Percentiles rank a stretch among this genome's conserved stretches.
These are phyloP conservation scores for Plantago elongata DNA, from an alignment of 257 asterid genomes.

Conservation along the genomic window DNA sequence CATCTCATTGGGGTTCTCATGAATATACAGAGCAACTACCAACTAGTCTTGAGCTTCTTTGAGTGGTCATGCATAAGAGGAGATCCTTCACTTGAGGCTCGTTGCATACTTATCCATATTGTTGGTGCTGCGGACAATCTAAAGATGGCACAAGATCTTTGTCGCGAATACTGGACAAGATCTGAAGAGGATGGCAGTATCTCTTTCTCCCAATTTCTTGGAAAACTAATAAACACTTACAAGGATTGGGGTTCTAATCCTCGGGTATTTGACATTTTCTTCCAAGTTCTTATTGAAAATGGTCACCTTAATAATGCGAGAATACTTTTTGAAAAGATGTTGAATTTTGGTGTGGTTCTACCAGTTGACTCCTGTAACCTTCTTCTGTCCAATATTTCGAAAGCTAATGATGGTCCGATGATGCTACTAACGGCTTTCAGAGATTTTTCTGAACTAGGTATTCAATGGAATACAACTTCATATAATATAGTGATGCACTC, in stretches of 20 bases:
- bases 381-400: conserved; percentile 57
- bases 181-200: conserved; percentile 32
- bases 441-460: conserved; percentile 65
- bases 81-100: conserved; percentile 74
- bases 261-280: conserved; percentile 66
- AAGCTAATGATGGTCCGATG: conserved; percentile 37
- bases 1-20: conserved; percentile 87
- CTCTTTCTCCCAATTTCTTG: conserved; percentile 49
- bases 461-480: conserved; percentile 68
- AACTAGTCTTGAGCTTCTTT: conserved; percentile 54
- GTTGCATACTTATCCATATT: conserved; percentile 74
- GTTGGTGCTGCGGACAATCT: conserved; percentile 58
- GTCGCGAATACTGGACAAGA: conserved; percentile 48
- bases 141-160: conserved; percentile 37
- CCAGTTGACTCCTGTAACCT: conserved; percentile 73
- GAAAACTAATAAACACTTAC: conserved; percentile 70
- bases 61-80: conserved; percentile 75
- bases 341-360: conserved; percentile 64
- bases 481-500: conserved; percentile 68
- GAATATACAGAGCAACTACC: conserved; percentile 62
- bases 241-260: conserved; percentile 91
- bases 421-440: conserved; percentile 46
- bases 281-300: conserved; percentile 61
- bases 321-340: conserved; percentile 58
- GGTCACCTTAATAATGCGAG: conserved; percentile 61